Percentiles rank a stretch among this genome's conserved stretches.
phyloP scores from a whole-genome alignment of 2,329 filamentous ascomycete species.

The Claviceps monticola region DNA sequence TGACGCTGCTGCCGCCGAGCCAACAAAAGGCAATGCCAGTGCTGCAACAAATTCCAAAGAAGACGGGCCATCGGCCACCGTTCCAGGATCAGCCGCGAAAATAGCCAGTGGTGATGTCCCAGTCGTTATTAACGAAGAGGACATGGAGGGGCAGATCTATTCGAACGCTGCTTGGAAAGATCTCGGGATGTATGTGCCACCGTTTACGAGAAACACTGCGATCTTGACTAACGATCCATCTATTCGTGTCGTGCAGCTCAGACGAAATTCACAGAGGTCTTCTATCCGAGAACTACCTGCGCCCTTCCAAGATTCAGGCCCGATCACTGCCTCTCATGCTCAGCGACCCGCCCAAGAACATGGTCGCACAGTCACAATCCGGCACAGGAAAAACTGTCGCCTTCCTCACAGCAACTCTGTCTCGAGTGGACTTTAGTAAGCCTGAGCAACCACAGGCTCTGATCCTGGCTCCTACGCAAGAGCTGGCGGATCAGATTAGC shows the following conservation, averaged over 20 bases:
- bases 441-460: conserved; percentile 68
- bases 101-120: conserved; percentile 7
- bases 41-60: conserved; percentile 1
- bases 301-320: conserved; percentile 97
- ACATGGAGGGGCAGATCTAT: conserved; percentile 5
- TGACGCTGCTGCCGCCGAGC: neutral
- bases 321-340: conserved; percentile 84
- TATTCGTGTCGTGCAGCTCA: conserved; percentile 13
- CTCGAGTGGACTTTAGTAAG: conserved; percentile 62
- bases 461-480: conserved; percentile 80
- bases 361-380: conserved; percentile 98
- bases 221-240: neutral
- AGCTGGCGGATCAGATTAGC: conserved; percentile 88
- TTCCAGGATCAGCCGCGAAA: conserved; percentile 4
- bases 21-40: neutral
- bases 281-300: conserved; percentile 71
- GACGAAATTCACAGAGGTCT: conserved; percentile 61
- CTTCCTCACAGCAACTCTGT: conserved; percentile 84
- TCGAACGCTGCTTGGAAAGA: conserved; percentile 5
- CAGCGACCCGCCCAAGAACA: conserved; percentile 72
- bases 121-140: conserved; percentile 5
- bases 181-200: conserved; percentile 5
- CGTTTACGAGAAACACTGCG: neutral
- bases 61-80: conserved; percentile 5
- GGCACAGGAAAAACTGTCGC: conserved; percentile 97